Evolutionary conservation across 108 stramenopile genomes (phyloP).

Genomic region (Schizochytrium sp.): DNA sequence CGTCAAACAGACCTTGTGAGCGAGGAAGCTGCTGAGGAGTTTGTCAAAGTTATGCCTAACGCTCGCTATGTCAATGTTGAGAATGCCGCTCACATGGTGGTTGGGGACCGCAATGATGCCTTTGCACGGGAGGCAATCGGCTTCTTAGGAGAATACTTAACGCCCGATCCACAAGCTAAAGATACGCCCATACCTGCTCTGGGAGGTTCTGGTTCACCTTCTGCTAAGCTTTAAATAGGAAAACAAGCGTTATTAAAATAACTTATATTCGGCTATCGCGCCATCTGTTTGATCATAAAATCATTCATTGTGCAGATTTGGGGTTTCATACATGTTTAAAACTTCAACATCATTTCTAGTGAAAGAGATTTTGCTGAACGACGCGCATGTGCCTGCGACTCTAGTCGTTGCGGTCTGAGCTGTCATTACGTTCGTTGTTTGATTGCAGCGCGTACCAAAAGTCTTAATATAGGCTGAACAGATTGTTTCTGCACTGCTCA

Average conservation of each 20-base stretch:
- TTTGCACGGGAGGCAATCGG: constrained; percentile 24
- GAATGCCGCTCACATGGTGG: constrained; percentile 55
- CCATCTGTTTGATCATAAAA: neutral
- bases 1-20: constrained; percentile 41
- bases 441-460: too few species aligned
- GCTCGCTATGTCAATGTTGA: constrained; percentile 57
- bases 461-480: too few species aligned
- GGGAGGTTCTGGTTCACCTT: neutral
- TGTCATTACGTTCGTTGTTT: too few species aligned
- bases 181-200: neutral
- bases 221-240: neutral
- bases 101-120: constrained; percentile 29
- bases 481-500: too few species aligned
- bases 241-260: neutral
- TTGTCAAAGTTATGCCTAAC: constrained; percentile 29
- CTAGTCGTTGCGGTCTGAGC: too few species aligned
- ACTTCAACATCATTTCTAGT: too few species aligned
- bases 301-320: neutral
- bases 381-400: too few species aligned
- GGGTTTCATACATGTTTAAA: neutral
- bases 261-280: constrained; percentile 1
- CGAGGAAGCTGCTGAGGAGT: neutral
- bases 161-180: neutral
- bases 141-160: neutral
- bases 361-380: too few species aligned